Conservation (phyloP, 1,139 yeast species). For the Geotrichum restrictum region DNA sequence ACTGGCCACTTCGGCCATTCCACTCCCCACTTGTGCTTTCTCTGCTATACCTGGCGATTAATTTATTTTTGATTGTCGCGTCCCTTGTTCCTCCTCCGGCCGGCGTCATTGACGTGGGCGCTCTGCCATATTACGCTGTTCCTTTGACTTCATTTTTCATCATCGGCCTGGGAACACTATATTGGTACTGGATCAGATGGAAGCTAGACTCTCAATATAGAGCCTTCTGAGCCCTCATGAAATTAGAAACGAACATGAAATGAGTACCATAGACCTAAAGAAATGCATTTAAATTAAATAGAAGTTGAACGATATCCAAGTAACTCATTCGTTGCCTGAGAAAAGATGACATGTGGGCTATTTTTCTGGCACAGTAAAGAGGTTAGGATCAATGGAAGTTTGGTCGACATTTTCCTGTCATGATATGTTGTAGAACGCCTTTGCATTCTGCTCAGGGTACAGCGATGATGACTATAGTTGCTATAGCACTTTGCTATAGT, state of each 20-base stretch:
- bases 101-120: conserved; percentile 26
- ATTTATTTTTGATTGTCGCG: conserved; percentile 51
- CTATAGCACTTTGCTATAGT: no score
- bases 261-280: neutral
- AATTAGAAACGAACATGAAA: neutral
- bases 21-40: conserved; percentile 35
- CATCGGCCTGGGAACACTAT: conserved; percentile 47
- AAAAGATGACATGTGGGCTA: no score
- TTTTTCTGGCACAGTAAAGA: no score
- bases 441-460: no score
- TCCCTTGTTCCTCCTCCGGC: conserved; percentile 55
- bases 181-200: conserved; percentile 36
- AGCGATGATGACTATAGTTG: no score
- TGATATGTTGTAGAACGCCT: no score
- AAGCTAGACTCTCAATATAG: neutral
- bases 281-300: neutral
- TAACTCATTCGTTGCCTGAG: no score
- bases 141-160: conserved; percentile 53
- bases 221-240: neutral
- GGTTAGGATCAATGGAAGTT: no score
- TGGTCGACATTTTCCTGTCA: no score
- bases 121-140: conserved; percentile 55
- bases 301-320: neutral
- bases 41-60: conserved; percentile 46
- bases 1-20: conserved; percentile 45